Evolutionary conservation across 257 asterid genomes (phyloP), one percentile per base, ranked within the genome.

Genomic region (Haberlea rhodopensis): DNA sequence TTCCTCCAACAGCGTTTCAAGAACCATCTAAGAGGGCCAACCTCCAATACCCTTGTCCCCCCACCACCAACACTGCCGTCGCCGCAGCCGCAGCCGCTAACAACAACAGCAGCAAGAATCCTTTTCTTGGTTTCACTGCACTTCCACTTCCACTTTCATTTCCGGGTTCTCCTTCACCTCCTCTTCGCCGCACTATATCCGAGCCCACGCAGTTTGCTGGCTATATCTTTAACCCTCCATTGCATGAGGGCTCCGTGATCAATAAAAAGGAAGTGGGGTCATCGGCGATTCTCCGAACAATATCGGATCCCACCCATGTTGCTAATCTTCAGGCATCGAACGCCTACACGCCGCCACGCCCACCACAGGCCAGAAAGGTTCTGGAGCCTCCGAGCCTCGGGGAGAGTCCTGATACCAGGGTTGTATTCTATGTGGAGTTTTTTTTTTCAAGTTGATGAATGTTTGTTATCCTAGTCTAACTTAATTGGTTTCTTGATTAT

Each of bases 151-250:
- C 79, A 5, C 48, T 31, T 9, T 4, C 68, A n/a, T 61, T 62
- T 58, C 54, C 67, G n/a, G 19, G 68, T 43, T 43, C 60, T 5
- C 21, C 76, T 0, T 61, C 63, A 4, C 24, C 68, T 31, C 68
- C 53, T 62, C 80, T 82, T 57, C 71, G 68, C 69, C 87, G 87
- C 62, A 76, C 81, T 6, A 5, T 65, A 46, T 82, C 87, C 3
- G 80, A 71, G 51, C 81, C 84, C 55, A 28, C 70, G 1, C 65
- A 75, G 73, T 65, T 70, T 24, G 37, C 76, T 3, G 25, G 1
- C 52, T 45, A 61, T 43, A 56, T 60, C 43, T 27, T 8, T 58
- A 63, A 4, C 56, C 60, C 53, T n/a, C 71, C 27, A 6, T 34
- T 15, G 20, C 74, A 52, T n/a, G 78, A 61, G 40, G 21, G 0